A percentile compares a stretch with the other conserved stretches of the same genome.
These are phyloP conservation scores for Aspergillus egyptiacus DNA, from an alignment of 495 filamentous ascomycete species.

Conservation along the genomic window DNA sequence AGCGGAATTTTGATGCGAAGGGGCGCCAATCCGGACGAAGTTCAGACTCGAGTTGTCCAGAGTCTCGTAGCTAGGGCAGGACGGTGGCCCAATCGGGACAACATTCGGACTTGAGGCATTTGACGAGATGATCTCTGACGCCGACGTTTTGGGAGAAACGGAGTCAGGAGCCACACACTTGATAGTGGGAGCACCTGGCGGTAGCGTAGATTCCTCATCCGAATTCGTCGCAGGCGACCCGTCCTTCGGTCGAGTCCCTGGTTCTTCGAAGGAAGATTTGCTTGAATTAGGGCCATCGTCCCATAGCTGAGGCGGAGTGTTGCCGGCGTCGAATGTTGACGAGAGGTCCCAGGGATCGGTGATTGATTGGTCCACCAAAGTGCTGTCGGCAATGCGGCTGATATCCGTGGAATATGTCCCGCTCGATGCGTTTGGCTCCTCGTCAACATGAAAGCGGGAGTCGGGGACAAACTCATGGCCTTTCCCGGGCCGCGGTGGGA, in stretches of 20 bases:
- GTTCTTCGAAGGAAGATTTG: constrained; percentile 35
- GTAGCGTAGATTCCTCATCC: constrained; percentile 36
- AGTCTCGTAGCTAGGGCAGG: constrained; percentile 42
- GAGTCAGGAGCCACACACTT: constrained; percentile 35
- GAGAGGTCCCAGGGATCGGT: constrained; percentile 38
- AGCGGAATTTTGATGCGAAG: constrained; percentile 33
- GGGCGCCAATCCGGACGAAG: constrained; percentile 31
- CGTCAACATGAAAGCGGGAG: constrained; percentile 27
- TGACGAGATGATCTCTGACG: constrained; percentile 19
- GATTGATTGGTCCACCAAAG: constrained; percentile 28
- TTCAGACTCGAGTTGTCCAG: constrained; percentile 41
- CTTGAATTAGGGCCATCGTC: constrained; percentile 41
- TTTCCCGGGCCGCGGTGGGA: constrained; percentile 43
- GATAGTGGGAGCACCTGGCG: constrained; percentile 36
- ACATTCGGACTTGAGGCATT: constrained; percentile 41
- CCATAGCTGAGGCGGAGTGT: constrained; percentile 40
- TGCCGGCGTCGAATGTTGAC: constrained; percentile 36
- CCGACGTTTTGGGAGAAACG: constrained; percentile 20
- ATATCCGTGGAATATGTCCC: constrained; percentile 24
- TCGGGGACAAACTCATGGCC: constrained; percentile 36
- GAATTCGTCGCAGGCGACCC: constrained; percentile 27
- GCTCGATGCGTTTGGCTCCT: constrained; percentile 17
- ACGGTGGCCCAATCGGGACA: constrained; percentile 37
- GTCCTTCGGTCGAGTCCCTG: constrained; percentile 19
- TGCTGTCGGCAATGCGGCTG: constrained; percentile 27